Base-by-base conservation (phyloP, 345 rosid genomes). In the Eucalyptus erythrocorys region DNA sequence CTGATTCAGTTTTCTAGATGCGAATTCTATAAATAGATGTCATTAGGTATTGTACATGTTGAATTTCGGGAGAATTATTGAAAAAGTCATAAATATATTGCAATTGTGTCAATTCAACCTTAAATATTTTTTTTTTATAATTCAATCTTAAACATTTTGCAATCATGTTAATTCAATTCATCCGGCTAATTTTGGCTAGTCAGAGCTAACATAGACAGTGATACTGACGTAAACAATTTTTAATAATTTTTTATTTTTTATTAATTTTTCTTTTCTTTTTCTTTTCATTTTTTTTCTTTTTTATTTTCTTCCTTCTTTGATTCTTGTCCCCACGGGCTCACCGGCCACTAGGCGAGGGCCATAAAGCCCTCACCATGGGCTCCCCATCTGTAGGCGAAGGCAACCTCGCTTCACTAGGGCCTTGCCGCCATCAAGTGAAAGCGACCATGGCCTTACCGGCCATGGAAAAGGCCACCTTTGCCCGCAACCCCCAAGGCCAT, bases 171-270 rank as follows among this genome's bases (percentile, higher is more conserved):
- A 55, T 55, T 22, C 6, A 55, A 22, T 55, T 0, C 27, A 55
- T 55, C 13, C 1, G 3, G 5, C 1, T 5, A 55, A 0, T 55
- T 55, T 55, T 55, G 1, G 12, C 13, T 22, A 0, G 3, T 55
- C 1, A 0, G 0, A 55, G 13, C 13, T 24, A 22, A 1, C 26
- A 0, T 51, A 21, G 26, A 51, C 1, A 10, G 1, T 8, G 1
- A 55, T 55, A 1, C 6, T 24, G 0, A 55, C 3, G 2, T 7
- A 0, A 22, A 55, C 3, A 22, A 10, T 55, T 55, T 55, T 55
- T 55, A 55, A 55, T 24, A 55, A 55, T 22, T 55, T 22, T 10
- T 48, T 11, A 3, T 48, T 55, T 51, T 24, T 55, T 22, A 55
- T 9, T 55, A 4, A 55, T 10, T 24, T 55, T 55, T 9, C 0